Evolutionary conservation across 2,329 filamentous ascomycete genomes (phyloP), one percentile per base, ranked within the genome.

Genomic region (Hyphodiscus sp.): DNA sequence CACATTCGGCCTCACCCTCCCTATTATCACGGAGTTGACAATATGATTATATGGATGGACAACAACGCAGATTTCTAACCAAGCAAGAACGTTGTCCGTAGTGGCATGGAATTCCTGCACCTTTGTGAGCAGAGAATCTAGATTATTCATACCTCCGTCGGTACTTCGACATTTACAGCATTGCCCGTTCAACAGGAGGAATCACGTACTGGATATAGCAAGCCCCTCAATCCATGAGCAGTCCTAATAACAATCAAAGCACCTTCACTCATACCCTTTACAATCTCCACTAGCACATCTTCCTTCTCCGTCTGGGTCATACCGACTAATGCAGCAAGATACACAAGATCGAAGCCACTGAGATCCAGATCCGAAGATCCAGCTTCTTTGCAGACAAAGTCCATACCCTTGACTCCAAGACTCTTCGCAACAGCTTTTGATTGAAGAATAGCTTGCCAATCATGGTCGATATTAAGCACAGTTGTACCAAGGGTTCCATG

Each of bases 301-400:
- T 74, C 63, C 60, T 80, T 80, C 1, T 72, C 64, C 0, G 49
- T 38, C n/a, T 72, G 70, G 1, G 68, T 67, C 11, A 64, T 63
- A 0, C 77, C 76, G 0, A 79, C 77, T 0, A 80, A 62, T 1
- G 76, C 76, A 2, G 76, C 76, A 3, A 80, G 61, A 58, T 74
- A 78, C 0, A 80, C 73, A 0, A 78, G 71, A 47, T 78, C 72
- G 45, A 71, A 74, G 0, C 55, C 52, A 0, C 49, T 52, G 55
- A 76, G 68, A 20, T 56, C 51, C 4, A 45, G 20, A 7, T 53
- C 51, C 0, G 55, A 15, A 1, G 59, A 55, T 1, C 51, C 58
- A 1, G 71, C 71, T 16, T 72, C 69, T n/a, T 65, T 64, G 23
- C 66, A 69, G 2, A 62, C 47, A 51, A 75, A 75, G 1, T 58